Base-by-base conservation (phyloP, 208 protist species). In the Trypanosoma caninum region DNA sequence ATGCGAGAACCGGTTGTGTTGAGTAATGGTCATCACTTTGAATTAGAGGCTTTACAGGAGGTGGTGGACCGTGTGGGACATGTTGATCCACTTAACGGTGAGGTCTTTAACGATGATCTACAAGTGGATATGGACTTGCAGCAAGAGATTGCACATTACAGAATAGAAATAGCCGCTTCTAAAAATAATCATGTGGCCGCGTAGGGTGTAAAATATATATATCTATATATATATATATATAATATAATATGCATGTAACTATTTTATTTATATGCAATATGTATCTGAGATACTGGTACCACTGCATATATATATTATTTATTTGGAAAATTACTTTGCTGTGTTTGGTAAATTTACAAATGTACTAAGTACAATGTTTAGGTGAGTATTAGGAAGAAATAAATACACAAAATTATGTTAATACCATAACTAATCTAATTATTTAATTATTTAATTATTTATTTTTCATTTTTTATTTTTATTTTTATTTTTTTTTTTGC, bases 1-100 rank as follows among this genome's bases (percentile, higher is more conserved):
- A 93, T 95, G 89, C 72, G 78, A 44, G 85, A 95, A 60, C 89
- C 89, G 1, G 89, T 95, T n/a, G 65, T 81, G 52, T 70, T 95
- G 20, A 60, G 60, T 27, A 90, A 78, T 38, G 89, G 89, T 10
- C 75, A 91, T 54, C 84, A 65, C 25, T 95, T 87, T 58, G 89
- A 95, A 69, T 76, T 80, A 30, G 83, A 93, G 35, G 89, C 76
- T 34, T 67, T 95, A 34, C 72, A 87, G 56, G 69, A 83, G 41
- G 80, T 93, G 9, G 70, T 93, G n/a, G 65, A 76, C 46, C 64
- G 80, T 45, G 76, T 95, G n/a, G 89, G 89, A 3, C 89, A 95
- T 51, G 84, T 95, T 0, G 84, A 95, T 62, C 89, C 89, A 4
- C 61, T 93, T 35, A 82, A 78, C 4, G 85, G 85, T 1, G 85